Base-by-base conservation (phyloP, 208 protist genomes). In the Borovskyia barvae region DNA sequence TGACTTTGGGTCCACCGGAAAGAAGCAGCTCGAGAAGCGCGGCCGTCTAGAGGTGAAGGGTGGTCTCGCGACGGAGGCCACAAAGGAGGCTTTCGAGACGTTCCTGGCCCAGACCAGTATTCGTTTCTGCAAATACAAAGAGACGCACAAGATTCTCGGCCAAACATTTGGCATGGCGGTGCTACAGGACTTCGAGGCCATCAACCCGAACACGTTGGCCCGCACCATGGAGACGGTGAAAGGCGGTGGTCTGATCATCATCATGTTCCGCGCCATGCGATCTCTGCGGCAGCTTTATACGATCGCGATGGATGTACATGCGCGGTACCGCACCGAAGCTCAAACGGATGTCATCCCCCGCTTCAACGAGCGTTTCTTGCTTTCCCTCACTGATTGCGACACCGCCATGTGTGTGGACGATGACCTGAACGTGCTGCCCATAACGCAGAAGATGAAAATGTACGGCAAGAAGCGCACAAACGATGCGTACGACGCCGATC, bases 181-280 rank as follows among this genome's bases (percentile, higher is more conserved):
- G 11, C 75, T 97, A 35, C 93, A 99, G 86, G 99, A 99, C 85
- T 99, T 99, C 80, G 97, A 99, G 88, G 94, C 97, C 1, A 81
- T 99, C 20, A 99, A 97, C 26, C 99, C 99, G 12, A 99, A 99
- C 71, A 83, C 99, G 28, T 81, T 99, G 3, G 99, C 98, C 3
- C 77, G 99, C 45, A 99, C 98, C 1, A 88, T 99, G 55, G 99
- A 99, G 79, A 99, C 98, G 0, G 98, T 99, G n/a, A 95, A 98
- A 60, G 99, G 99, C 29, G 98, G 98, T 49, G 98, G 99, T 22
- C 46, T 99, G n/a, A 67, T 99, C 28, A 83, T 99, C 20, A 76
- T 99, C 17, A 87, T 99, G 32, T 90, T 99, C 29, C 85, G 94
- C 25, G 94, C 90, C 22, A 97, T 99, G 91, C 81, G 79, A 3